Base-by-base conservation (phyloP, 768 basidiomycete genomes). In the Kwoniella newhampshirensis region DNA sequence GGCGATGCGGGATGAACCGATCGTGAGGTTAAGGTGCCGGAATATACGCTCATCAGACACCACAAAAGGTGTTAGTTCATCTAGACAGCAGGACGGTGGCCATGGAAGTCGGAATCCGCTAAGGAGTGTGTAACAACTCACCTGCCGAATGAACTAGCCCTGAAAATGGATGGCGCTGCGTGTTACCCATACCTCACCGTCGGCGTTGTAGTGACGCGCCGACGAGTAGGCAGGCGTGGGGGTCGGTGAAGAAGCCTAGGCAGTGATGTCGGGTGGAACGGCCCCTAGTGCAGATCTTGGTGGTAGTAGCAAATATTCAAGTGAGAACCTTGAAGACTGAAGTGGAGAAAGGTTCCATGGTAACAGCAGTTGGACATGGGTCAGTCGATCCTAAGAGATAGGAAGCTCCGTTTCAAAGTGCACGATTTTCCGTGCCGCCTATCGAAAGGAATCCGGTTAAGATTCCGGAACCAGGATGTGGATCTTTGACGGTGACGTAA, bases 151-250 rank as follows among this genome's bases (percentile, higher is more conserved):
- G 83, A 86, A 86, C 85, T 87, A 85, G 85, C 86, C 86, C 85
- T 87, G 84, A 87, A 87, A 87, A 87, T 86, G 85, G 86, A 87
- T 87, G 86, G 86, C 85, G 85, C 86, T 86, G 85, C 82, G 83
- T 85, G 82, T 82, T 84, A 86, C 86, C 86, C 84, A 87, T 83
- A 87, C 86, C 83, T 85, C 84, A 80, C 86, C 84, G 82, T 85
- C 81, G 81, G 82, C 79, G 83, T 84, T 83, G 76, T 36, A 65
- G 66, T 63, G 83, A 86, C 74, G 82, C 82, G 79, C 81, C 81
- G 81, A 85, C 81, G 84, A 86, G 66, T 68, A 68, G 66, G 66
- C 66, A 63, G 66, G 66, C 82, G 82, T 85, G 84, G 83, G 82
- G 85, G 84, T 86, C 80, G 75, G 82, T 84, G 83, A 83, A 83